Conservation (phyloP, 2,329 filamentous ascomycete genomes). For the Tolypocladium sp. region DNA sequence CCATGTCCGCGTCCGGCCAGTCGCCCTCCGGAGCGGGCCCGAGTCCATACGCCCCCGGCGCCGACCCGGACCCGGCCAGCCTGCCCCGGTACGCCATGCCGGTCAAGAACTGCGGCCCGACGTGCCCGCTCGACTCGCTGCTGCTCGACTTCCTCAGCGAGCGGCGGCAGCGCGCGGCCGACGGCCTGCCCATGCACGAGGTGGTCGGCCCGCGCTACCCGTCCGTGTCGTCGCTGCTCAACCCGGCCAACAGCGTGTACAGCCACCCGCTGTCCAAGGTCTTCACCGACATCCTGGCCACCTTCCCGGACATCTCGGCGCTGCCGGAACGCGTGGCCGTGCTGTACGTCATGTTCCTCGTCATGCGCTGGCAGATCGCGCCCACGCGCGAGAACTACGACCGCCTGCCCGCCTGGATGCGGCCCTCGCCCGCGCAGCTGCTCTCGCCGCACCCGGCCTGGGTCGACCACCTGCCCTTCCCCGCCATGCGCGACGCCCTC, state of each 20-base stretch:
- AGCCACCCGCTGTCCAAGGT: constrained; percentile 75
- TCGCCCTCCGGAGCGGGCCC: not conserved
- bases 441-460: constrained; percentile 64
- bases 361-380: constrained; percentile 78
- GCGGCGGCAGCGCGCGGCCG: constrained; percentile 53
- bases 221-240: constrained; percentile 68
- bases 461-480: constrained; percentile 78
- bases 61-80: constrained; percentile 5
- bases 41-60: not conserved
- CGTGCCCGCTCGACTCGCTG: constrained; percentile 71
- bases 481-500: constrained; percentile 62
- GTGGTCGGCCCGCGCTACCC: constrained; percentile 72
- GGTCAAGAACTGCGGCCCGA: constrained; percentile 54
- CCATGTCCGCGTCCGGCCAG: not conserved
- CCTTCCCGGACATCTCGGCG: constrained; percentile 71
- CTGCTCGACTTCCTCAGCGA: constrained; percentile 70
- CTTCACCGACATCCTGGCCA: constrained; percentile 74
- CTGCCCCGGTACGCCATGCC: constrained; percentile 18
- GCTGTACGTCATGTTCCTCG: constrained; percentile 77
- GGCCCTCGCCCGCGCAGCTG: constrained; percentile 58
- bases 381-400: constrained; percentile 74
- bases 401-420: constrained; percentile 63
- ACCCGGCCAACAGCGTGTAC: constrained; percentile 52
- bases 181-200: constrained; percentile 54
- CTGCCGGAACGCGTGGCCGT: constrained; percentile 76